These are phyloP conservation scores for Middelhovenomyces tepae DNA, from an alignment of 805 yeast genomes.

Conservation along the genomic window DNA sequence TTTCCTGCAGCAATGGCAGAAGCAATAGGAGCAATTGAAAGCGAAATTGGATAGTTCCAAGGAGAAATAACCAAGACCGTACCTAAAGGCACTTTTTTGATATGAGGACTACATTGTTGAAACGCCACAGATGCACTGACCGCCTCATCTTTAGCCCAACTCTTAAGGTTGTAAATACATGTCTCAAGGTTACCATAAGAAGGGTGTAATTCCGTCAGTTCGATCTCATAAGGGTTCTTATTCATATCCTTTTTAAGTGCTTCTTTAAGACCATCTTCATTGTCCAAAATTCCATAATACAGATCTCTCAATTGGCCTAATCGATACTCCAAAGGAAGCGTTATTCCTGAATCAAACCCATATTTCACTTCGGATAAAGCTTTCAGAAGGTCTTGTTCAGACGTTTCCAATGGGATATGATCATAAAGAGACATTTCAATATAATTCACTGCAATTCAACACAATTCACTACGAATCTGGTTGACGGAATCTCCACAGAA, in stretches of 20 bases:
- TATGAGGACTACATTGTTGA: constrained; percentile 20
- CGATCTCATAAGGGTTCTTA: constrained; percentile 55
- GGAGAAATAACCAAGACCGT: constrained; percentile 66
- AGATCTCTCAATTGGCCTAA: constrained; percentile 57
- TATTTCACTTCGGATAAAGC: constrained; percentile 36
- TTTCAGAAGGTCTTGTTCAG: constrained; percentile 39
- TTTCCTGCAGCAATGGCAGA: constrained; percentile 87
- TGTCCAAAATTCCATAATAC: constrained; percentile 54
- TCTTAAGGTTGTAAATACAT: constrained; percentile 49
- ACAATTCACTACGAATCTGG: too few species aligned
- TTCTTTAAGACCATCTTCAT: constrained; percentile 42
- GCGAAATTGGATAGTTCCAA: constrained; percentile 67
- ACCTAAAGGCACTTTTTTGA: constrained; percentile 40
- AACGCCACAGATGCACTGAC: constrained; percentile 11
- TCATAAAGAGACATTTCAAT: constrained; percentile 2
- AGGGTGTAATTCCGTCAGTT: constrained; percentile 46
- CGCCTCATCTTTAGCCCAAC: constrained; percentile 50
- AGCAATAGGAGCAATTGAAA: constrained; percentile 56
- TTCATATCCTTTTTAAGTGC: constrained; percentile 63
- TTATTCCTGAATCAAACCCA: constrained; percentile 38
- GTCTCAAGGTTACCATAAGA: constrained; percentile 47
- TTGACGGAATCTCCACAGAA: too few species aligned
- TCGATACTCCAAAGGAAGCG: constrained; percentile 46
- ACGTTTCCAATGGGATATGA: constrained; percentile 27
- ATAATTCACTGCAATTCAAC: too few species aligned